Evolutionary conservation across 2,329 filamentous ascomycete species (phyloP).

Genomic region (Talaromyces rugulosus): DNA sequence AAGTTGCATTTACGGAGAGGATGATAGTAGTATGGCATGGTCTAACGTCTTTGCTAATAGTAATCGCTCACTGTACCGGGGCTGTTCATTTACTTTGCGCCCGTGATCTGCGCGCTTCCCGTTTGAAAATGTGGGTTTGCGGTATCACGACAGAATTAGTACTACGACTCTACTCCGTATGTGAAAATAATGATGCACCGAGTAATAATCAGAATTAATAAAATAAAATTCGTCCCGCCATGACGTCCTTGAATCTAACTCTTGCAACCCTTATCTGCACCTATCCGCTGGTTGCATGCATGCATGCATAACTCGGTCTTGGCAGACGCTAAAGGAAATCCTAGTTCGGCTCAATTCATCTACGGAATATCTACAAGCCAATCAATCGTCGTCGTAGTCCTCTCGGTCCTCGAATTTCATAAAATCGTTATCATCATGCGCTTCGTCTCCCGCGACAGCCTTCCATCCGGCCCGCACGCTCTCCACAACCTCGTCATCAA

Average conservation of each 20-base stretch:
- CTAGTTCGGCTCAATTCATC: not conserved
- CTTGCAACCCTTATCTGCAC: not conserved
- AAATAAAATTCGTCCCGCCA: not conserved
- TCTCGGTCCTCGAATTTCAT: conserved; percentile 73
- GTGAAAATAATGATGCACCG: too few species aligned
- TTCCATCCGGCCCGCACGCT: conserved; percentile 69
- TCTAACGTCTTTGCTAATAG: not conserved
- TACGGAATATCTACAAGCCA: not conserved
- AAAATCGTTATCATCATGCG: conserved; percentile 52
- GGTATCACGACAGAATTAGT: not conserved
- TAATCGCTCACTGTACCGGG: too few species aligned
- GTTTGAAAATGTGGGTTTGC: not conserved
- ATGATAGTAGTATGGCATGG: too few species aligned
- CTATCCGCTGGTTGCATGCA: not conserved
- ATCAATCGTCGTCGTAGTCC: conserved; percentile 9
- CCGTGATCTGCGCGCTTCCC: not conserved
- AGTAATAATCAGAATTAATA: not conserved
- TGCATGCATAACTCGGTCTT: not conserved
- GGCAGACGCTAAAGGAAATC: not conserved
- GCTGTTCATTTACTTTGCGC: not conserved
- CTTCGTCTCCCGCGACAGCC: conserved; percentile 52
- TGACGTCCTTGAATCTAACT: not conserved
- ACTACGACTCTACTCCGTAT: not conserved
- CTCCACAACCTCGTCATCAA: conserved; percentile 67
- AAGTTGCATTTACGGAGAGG: too few species aligned